Evolutionary conservation across 805 yeast species (phyloP).

Genomic region (Metschnikowia rubicola): DNA sequence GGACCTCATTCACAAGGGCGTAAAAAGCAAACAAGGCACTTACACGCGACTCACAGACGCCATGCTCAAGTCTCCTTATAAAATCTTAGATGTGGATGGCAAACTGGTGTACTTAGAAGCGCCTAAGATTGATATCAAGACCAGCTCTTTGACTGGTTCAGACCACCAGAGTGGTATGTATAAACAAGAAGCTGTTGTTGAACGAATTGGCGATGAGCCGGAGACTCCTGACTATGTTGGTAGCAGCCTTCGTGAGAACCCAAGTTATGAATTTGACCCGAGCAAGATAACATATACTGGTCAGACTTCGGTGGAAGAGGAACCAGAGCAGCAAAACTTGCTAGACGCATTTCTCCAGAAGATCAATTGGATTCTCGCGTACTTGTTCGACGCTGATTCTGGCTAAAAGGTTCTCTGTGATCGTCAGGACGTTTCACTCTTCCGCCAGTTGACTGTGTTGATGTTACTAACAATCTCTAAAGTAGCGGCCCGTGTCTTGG

Average conservation of each 20-base stretch:
- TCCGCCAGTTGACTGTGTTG: constrained; percentile 6
- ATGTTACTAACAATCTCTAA: constrained; percentile 5
- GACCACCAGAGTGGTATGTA: constrained; percentile 39
- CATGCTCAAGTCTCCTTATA: constrained; percentile 42
- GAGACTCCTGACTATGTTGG: constrained; percentile 1
- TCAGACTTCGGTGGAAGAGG: constrained; percentile 6
- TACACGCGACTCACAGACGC: constrained; percentile 43
- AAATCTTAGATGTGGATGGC: constrained; percentile 46
- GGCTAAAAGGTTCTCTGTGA: constrained; percentile 2
- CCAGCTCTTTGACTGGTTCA: constrained; percentile 19
- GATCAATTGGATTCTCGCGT: constrained; percentile 9
- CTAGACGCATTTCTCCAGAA: constrained; percentile 6
- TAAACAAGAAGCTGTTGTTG: constrained; percentile 29
- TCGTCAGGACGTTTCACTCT: constrained; percentile 5
- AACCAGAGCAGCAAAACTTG: constrained; percentile 2
- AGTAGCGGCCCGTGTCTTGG: constrained; percentile 9
- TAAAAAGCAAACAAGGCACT: constrained; percentile 44
- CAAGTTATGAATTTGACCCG: background rate
- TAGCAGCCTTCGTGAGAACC: background rate
- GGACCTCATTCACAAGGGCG: constrained; percentile 48
- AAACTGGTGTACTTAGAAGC: constrained; percentile 23
- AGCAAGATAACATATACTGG: constrained; percentile 2
- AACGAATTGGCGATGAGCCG: background rate
- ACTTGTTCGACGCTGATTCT: constrained; percentile 9
- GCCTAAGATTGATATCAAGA: constrained; percentile 20